phyloP scores from a whole-genome alignment of 176 grass and related monocot genomes.

The Carex cristatella region DNA sequence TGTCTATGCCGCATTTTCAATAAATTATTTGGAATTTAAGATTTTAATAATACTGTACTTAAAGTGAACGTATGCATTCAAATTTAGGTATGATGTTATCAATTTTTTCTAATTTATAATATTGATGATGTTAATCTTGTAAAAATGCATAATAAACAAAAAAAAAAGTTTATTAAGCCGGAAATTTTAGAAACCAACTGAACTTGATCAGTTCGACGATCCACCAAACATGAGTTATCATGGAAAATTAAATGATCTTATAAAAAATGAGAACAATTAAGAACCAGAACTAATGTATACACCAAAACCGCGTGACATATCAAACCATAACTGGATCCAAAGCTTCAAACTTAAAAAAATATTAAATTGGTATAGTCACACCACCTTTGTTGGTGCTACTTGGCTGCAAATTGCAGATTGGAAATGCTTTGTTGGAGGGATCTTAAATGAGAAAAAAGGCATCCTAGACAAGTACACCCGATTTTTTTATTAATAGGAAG shows the following conservation, averaged over 20 bases:
- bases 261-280: neutral
- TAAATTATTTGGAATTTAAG: too few relatives aligned
- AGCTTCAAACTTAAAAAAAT: neutral
- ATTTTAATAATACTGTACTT: too few relatives aligned
- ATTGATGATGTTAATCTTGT: too few relatives aligned
- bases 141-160: too few relatives aligned
- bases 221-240: neutral
- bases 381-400: neutral
- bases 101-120: too few relatives aligned
- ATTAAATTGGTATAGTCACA: neutral
- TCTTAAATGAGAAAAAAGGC: neutral
- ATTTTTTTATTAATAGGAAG: too few relatives aligned
- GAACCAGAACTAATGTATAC: neutral
- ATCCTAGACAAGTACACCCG: neutral
- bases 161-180: too few relatives aligned
- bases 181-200: too few relatives aligned
- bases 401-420: neutral
- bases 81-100: neutral
- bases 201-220: too few relatives aligned
- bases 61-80: neutral
- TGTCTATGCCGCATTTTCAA: too few relatives aligned
- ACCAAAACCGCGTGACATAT: neutral
- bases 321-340: neutral
- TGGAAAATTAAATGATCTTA: neutral
- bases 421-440: neutral